A percentile compares a stretch with the other conserved stretches of the same genome.
phyloP scores from a whole-genome alignment of 1,139 yeast genomes.

The Kurtzmaniella quercitrusa region DNA sequence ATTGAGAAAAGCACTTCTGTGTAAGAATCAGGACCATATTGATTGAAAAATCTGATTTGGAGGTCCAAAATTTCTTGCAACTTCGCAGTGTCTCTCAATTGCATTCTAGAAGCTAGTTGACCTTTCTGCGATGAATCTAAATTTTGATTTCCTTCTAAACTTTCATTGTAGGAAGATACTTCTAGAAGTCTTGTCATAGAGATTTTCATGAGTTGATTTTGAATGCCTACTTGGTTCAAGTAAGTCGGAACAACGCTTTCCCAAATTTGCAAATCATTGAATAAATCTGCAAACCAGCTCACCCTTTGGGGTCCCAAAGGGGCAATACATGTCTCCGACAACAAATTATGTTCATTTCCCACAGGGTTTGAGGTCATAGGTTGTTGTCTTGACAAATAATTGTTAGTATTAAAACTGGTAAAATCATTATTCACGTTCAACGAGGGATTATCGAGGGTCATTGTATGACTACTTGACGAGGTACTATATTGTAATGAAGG shows the following conservation, averaged over 20 bases:
- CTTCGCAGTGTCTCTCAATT: background rate
- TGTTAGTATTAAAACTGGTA: constrained; percentile 2
- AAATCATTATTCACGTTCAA: background rate
- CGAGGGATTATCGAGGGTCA: background rate
- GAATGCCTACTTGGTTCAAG: constrained; percentile 14
- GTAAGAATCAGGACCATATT: background rate
- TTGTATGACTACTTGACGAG: background rate
- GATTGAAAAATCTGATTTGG: background rate
- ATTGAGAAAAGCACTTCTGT: constrained; percentile 5
- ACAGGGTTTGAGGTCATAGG: too few relatives aligned
- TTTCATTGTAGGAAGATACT: background rate
- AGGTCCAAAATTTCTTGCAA: background rate
- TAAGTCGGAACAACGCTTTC: constrained; percentile 33
- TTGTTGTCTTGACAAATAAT: constrained; percentile 17
- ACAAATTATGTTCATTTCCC: background rate
- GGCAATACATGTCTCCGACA: background rate
- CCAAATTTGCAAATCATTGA: constrained; percentile 40
- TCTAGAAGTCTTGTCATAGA: background rate
- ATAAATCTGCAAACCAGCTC: constrained; percentile 38
- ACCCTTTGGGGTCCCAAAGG: constrained; percentile 29
- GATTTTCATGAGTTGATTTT: constrained; percentile 8
- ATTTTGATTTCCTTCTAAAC: background rate
- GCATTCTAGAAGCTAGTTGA: background rate
- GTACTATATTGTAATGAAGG: background rate
- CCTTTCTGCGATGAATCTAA: background rate